Percentiles rank a stretch among this genome's conserved stretches.
phyloP scores from a whole-genome alignment of 2,329 filamentous ascomycete species.

The Fusarium pseudonygamai region DNA sequence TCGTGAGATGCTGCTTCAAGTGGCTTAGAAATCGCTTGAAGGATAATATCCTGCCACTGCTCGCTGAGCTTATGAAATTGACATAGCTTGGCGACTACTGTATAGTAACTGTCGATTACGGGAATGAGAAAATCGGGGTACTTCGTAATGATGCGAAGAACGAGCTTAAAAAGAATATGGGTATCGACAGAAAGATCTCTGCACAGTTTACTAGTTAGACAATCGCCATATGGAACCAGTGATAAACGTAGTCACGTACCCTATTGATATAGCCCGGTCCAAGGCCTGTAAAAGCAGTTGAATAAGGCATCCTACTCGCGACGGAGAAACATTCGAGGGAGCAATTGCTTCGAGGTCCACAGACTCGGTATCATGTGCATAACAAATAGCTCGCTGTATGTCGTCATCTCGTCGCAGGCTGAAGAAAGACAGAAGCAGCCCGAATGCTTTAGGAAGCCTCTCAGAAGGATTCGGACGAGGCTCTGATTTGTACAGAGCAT shows the following conservation, averaged over 20 bases:
- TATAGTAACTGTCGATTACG: constrained; percentile 52
- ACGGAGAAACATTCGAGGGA: constrained; percentile 41
- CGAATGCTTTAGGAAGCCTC: constrained; percentile 54
- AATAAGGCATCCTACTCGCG: constrained; percentile 50
- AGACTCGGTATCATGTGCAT: constrained; percentile 56
- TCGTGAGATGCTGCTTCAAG: constrained; percentile 32
- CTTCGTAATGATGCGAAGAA: constrained; percentile 43
- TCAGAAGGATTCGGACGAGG: constrained; percentile 46
- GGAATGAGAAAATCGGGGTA: constrained; percentile 37
- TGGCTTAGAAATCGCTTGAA: constrained; percentile 45
- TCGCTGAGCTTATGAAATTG: constrained; percentile 34
- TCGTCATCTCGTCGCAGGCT: constrained; percentile 57
- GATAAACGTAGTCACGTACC: constrained; percentile 33
- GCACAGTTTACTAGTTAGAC: constrained; percentile 20
- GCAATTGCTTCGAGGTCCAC: constrained; percentile 50
- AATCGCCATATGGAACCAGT: not conserved
- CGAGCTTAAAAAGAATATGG: constrained; percentile 49
- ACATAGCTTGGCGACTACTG: constrained; percentile 51
- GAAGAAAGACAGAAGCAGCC: constrained; percentile 62
- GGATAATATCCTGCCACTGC: constrained; percentile 37
- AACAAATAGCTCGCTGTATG: constrained; percentile 56
- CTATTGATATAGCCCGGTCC: constrained; percentile 30
- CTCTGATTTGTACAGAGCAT: constrained; percentile 61
- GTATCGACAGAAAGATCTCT: constrained; percentile 37
- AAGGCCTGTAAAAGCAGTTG: constrained; percentile 50